phyloP scores from a whole-genome alignment of 495 filamentous ascomycete genomes.

The Terfezia boudieri region DNA sequence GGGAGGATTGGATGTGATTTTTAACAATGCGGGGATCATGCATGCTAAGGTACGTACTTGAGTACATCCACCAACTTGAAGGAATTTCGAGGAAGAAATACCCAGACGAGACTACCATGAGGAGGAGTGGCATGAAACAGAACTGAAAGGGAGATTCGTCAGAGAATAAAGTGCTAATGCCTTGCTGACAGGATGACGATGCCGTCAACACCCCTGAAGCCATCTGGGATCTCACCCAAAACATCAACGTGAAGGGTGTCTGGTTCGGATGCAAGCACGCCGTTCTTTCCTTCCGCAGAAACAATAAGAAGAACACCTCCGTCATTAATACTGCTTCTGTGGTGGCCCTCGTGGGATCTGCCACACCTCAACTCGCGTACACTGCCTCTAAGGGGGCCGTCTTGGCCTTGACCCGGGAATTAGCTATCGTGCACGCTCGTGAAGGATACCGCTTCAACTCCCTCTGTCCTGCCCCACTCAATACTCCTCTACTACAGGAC shows the following conservation, averaged over 20 bases:
- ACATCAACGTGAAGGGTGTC: constrained; percentile 95
- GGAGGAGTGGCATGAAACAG: background rate
- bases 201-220: constrained; percentile 64
- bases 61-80: no score
- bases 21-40: constrained; percentile 99
- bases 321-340: constrained; percentile 93
- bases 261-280: constrained; percentile 95
- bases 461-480: constrained; percentile 79
- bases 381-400: constrained; percentile 92
- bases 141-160: background rate
- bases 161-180: background rate
- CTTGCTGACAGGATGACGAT: constrained; percentile 39
- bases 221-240: constrained; percentile 88
- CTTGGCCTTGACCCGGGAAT: constrained; percentile 58
- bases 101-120: background rate
- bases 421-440: constrained; percentile 64
- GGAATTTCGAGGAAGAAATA: no score
- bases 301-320: constrained; percentile 53
- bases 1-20: constrained; percentile 89
- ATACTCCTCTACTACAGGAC: constrained; percentile 71
- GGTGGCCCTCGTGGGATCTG: constrained; percentile 74
- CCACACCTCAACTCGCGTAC: constrained; percentile 90
- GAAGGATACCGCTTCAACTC: constrained; percentile 78
- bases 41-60: constrained; percentile 32
- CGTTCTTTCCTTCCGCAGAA: constrained; percentile 53